phyloP scores from a whole-genome alignment of 2,329 filamentous ascomycete genomes.

The Alternaria dauci region DNA sequence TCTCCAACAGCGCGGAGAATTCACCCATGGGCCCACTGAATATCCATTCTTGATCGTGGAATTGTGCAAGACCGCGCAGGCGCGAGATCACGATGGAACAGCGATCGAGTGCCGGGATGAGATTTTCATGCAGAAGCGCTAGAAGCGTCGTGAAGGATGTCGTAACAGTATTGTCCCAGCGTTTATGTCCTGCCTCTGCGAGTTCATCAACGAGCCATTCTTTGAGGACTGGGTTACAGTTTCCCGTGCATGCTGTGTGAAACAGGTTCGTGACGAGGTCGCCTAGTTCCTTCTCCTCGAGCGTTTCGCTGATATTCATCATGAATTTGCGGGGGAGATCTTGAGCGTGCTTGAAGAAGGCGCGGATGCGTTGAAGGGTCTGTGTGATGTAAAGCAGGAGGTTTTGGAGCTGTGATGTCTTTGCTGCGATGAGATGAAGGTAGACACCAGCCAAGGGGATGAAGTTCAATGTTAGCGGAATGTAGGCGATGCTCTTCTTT shows the following conservation, averaged over 20 bases:
- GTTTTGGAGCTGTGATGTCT: constrained; percentile 87
- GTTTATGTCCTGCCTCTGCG: constrained; percentile 77
- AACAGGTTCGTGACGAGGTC: constrained; percentile 79
- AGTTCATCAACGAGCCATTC: constrained; percentile 91
- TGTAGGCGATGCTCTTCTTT: constrained; percentile 50
- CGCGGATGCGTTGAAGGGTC: constrained; percentile 77
- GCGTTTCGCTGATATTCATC: constrained; percentile 76
- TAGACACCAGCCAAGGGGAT: constrained; percentile 80
- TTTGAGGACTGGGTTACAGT: constrained; percentile 76
- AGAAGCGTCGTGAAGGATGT: constrained; percentile 80
- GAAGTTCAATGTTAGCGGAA: constrained; percentile 85
- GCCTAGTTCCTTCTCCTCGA: constrained; percentile 71
- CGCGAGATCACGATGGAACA: constrained; percentile 82
- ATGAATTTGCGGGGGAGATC: constrained; percentile 83
- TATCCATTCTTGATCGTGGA: constrained; percentile 71
- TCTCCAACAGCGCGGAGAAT: constrained; percentile 65
- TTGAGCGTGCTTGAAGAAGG: constrained; percentile 83
- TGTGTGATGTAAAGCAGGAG: constrained; percentile 85
- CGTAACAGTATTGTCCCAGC: constrained; percentile 89
- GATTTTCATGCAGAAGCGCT: constrained; percentile 82
- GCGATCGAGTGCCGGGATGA: constrained; percentile 86
- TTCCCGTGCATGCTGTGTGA: constrained; percentile 83
- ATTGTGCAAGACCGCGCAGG: constrained; percentile 82
- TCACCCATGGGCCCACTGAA: constrained; percentile 60
- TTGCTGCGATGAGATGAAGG: constrained; percentile 83